phyloP scores from a whole-genome alignment of 2,329 filamentous ascomycete genomes.

The Neofusicoccum cordaticola region DNA sequence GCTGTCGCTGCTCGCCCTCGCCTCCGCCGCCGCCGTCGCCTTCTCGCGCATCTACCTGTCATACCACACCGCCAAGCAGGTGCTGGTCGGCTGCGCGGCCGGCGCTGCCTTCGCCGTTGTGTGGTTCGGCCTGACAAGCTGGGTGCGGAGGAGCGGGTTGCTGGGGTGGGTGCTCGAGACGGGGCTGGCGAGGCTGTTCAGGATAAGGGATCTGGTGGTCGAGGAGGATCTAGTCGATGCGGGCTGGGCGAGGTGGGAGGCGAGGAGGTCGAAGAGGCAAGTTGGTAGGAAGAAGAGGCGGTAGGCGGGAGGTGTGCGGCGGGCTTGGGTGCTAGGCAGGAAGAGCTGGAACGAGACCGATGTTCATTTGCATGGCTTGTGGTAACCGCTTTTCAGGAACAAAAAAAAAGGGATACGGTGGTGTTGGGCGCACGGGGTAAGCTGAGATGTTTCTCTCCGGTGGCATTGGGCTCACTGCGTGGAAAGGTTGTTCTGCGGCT shows the following conservation, averaged over 20 bases:
- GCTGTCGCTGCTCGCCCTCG: conserved; percentile 44
- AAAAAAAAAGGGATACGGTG: no score
- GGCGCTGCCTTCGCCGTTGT: conserved; percentile 67
- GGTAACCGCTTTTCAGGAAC: no score
- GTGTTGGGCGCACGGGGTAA: no score
- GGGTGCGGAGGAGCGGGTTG: conserved; percentile 65
- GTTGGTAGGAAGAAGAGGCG: conserved; percentile 22
- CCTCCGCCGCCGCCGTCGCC: conserved; percentile 56
- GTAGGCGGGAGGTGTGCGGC: not conserved
- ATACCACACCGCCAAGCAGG: conserved; percentile 88
- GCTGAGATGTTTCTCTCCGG: no score
- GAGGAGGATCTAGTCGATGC: conserved; percentile 87
- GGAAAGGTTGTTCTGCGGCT: no score
- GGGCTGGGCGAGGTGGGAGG: conserved; percentile 91
- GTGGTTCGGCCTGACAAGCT: conserved; percentile 76
- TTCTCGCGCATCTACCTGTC: conserved; percentile 84
- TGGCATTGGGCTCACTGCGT: no score
- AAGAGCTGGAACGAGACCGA: no score
- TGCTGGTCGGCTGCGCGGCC: conserved; percentile 72
- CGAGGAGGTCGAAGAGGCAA: conserved; percentile 35
- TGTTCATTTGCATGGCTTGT: no score
- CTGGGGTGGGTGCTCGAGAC: conserved; percentile 70
- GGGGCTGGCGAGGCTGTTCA: conserved; percentile 61
- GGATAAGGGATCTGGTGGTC: conserved; percentile 79
- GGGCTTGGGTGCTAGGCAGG: no score